These are phyloP conservation scores for Cyclostephanos invisitatus DNA, from an alignment of 108 stramenopile species.

Conservation along the genomic window DNA sequence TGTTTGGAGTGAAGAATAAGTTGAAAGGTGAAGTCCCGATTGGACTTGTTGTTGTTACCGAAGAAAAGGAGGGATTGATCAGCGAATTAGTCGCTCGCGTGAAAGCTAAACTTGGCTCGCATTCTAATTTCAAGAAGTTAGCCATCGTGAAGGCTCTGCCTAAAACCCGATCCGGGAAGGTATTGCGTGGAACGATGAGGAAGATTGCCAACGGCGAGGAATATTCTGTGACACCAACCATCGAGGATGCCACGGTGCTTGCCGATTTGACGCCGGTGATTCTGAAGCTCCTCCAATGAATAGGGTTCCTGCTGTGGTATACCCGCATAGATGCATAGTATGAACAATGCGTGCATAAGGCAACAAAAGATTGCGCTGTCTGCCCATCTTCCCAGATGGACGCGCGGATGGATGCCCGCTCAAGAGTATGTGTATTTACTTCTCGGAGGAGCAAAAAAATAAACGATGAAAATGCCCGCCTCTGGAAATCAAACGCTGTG, in stretches of 20 bases:
- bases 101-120: constrained; percentile 64
- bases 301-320: too few species aligned
- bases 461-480: neutral
- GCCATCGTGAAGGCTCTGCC: constrained; percentile 62
- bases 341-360: too few species aligned
- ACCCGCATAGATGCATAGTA: too few species aligned
- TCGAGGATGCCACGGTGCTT: constrained; percentile 70
- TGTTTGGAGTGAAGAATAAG: constrained; percentile 62
- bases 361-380: too few species aligned
- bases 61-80: constrained; percentile 33
- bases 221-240: constrained; percentile 68
- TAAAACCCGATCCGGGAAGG: constrained; percentile 81
- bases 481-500: constrained; percentile 27
- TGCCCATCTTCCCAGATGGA: too few species aligned
- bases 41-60: constrained; percentile 61
- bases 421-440: too few species aligned
- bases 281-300: constrained; percentile 18
- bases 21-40: constrained; percentile 77
- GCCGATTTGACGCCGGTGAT: constrained; percentile 26
- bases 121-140: constrained; percentile 66
- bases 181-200: constrained; percentile 63
- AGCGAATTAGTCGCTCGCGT: constrained; percentile 60
- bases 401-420: too few species aligned
- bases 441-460: too few species aligned
- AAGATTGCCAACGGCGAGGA: constrained; percentile 68